Conservation (phyloP, 306 rosid species). For the Begonia masoniana region DNA sequence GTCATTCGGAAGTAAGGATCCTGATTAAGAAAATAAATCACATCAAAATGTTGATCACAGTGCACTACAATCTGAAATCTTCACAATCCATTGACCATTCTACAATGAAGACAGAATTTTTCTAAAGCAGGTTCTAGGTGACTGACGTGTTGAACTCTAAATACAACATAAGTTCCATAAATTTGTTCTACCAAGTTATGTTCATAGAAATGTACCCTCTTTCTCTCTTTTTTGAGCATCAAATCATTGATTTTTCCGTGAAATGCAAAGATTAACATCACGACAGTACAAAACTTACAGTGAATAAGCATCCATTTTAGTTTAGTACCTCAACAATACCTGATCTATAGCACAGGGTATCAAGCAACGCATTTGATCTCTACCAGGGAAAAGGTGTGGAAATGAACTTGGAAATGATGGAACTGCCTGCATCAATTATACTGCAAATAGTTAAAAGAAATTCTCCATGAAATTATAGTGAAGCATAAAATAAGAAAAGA, state of each 20-base stretch:
- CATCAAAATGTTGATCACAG: too few relatives aligned
- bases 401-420: slow-evolving; percentile 98
- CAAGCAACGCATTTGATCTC: slow-evolving; percentile 67
- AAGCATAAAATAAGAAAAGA: neutral
- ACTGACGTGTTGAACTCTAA: too few relatives aligned
- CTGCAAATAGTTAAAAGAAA: neutral
- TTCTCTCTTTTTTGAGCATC: too few relatives aligned
- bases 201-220: too few relatives aligned
- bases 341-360: slow-evolving; percentile 98
- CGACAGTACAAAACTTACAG: neutral
- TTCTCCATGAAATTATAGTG: neutral
- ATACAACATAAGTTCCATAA: too few relatives aligned
- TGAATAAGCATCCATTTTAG: neutral
- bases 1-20: slow-evolving; percentile 99
- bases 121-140: too few relatives aligned
- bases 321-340: slow-evolving; percentile 24
- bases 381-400: slow-evolving; percentile 80
- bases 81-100: too few relatives aligned
- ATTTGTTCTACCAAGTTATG: too few relatives aligned
- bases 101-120: too few relatives aligned
- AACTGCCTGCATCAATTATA: slow-evolving; percentile 58
- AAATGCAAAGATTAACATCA: neutral
- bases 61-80: too few relatives aligned
- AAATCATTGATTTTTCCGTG: too few relatives aligned
- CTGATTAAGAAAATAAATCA: slow-evolving; percentile 17